phyloP scores from a whole-genome alignment of 2,329 filamentous ascomycete species.

The Fusarium metavorans region DNA sequence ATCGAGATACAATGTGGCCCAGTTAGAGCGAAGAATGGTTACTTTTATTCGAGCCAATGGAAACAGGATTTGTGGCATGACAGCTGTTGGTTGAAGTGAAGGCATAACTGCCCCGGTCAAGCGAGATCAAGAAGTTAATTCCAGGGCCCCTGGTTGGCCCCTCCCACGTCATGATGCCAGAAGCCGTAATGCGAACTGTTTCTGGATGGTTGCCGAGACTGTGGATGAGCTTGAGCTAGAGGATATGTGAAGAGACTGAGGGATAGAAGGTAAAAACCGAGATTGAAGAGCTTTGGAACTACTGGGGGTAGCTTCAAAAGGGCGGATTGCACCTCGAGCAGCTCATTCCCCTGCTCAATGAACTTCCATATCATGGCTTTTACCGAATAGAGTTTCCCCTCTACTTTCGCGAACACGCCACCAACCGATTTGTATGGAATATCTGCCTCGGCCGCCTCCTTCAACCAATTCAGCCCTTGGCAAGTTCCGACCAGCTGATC shows the following conservation, averaged over 20 bases:
- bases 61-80: neutral
- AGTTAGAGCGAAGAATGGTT: conserved; percentile 27
- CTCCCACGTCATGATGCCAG: neutral
- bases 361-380: neutral
- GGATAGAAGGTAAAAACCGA: neutral
- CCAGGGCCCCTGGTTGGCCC: neutral
- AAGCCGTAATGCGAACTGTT: neutral
- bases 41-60: neutral
- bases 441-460: neutral
- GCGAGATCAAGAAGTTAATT: neutral
- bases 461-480: neutral
- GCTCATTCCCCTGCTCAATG: neutral
- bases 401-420: neutral
- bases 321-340: neutral
- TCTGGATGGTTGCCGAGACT: neutral
- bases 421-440: neutral
- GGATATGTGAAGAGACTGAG: neutral
- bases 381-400: neutral
- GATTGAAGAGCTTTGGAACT: neutral
- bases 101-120: neutral
- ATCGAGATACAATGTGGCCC: neutral
- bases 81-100: neutral
- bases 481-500: conserved; percentile 10
- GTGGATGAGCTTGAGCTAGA: neutral
- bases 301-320: neutral